Evolutionary conservation across 2,329 filamentous ascomycete species (phyloP).

Genomic region (Exophiala sideris): DNA sequence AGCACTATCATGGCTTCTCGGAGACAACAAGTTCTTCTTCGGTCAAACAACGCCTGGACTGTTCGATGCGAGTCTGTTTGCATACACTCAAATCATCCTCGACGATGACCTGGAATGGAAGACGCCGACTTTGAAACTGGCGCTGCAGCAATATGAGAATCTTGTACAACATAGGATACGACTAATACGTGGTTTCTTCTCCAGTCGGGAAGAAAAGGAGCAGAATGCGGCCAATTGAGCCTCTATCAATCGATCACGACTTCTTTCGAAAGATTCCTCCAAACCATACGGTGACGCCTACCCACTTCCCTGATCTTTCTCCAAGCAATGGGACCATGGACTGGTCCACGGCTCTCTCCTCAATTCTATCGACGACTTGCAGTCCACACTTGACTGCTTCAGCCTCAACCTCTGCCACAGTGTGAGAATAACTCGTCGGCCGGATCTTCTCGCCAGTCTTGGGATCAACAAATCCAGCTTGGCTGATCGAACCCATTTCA

Average conservation of each 20-base stretch:
- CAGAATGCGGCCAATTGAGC: neutral
- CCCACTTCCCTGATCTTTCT: conserved; percentile 61
- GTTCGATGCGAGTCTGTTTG: conserved; percentile 86
- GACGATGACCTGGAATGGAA: conserved; percentile 62
- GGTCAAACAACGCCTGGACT: conserved; percentile 58
- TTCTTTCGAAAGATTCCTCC: conserved; percentile 46
- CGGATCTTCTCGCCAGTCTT: conserved; percentile 55
- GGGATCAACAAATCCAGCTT: conserved; percentile 60
- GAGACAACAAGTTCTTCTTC: conserved; percentile 61
- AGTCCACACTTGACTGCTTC: conserved; percentile 49
- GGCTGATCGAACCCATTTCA: conserved; percentile 55
- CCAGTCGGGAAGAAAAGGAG: conserved; percentile 5
- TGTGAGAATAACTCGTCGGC: conserved; percentile 58
- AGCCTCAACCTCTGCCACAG: conserved; percentile 49
- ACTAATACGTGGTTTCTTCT: conserved; percentile 42
- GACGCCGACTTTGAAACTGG: conserved; percentile 53
- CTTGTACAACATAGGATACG: conserved; percentile 64
- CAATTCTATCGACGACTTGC: conserved; percentile 39
- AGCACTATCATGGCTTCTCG: conserved; percentile 59
- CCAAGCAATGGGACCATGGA: conserved; percentile 59
- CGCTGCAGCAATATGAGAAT: conserved; percentile 55
- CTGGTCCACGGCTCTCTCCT: conserved; percentile 48
- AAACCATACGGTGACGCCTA: conserved; percentile 53
- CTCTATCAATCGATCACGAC: neutral
- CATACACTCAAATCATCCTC: conserved; percentile 79